Percentiles rank a stretch among this genome's conserved stretches.
phyloP scores from a whole-genome alignment of 495 filamentous ascomycete genomes.

The Neurospora discreta region DNA sequence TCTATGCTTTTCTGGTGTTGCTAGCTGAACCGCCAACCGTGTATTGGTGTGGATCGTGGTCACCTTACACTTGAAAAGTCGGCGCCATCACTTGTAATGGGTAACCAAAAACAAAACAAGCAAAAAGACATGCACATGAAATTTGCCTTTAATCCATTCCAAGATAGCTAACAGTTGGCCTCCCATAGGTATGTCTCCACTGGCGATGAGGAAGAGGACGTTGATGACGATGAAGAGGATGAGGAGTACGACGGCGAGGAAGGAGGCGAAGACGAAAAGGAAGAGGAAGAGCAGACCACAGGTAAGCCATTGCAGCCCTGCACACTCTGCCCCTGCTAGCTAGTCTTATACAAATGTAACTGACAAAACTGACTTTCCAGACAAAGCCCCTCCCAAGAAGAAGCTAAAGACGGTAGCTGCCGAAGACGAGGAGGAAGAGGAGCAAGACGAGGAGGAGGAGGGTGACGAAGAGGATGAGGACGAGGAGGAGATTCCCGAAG shows the following conservation, averaged over 20 bases:
- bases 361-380: constrained; percentile 1
- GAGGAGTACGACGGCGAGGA: constrained; percentile 26
- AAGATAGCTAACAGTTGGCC: background rate
- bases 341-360: background rate
- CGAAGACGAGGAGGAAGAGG: constrained; percentile 22
- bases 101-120: background rate
- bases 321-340: background rate
- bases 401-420: constrained; percentile 31
- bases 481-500: constrained; percentile 19
- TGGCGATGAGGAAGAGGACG: constrained; percentile 28
- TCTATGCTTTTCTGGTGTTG: background rate
- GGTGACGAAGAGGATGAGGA: constrained; percentile 25
- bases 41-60: background rate
- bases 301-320: constrained; percentile 9
- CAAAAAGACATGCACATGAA: background rate
- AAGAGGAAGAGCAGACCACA: constrained; percentile 17
- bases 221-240: constrained; percentile 27
- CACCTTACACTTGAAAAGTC: background rate
- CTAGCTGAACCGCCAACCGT: background rate
- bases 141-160: background rate
- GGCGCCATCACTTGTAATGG: background rate
- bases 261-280: constrained; percentile 20
- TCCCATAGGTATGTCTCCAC: constrained; percentile 20
- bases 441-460: constrained; percentile 20
- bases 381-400: constrained; percentile 36